Percentiles rank a stretch among this genome's conserved stretches.
These are phyloP conservation scores for Trichophyton schoenleinii DNA, from an alignment of 2,329 filamentous ascomycete genomes.

Conservation along the genomic window DNA sequence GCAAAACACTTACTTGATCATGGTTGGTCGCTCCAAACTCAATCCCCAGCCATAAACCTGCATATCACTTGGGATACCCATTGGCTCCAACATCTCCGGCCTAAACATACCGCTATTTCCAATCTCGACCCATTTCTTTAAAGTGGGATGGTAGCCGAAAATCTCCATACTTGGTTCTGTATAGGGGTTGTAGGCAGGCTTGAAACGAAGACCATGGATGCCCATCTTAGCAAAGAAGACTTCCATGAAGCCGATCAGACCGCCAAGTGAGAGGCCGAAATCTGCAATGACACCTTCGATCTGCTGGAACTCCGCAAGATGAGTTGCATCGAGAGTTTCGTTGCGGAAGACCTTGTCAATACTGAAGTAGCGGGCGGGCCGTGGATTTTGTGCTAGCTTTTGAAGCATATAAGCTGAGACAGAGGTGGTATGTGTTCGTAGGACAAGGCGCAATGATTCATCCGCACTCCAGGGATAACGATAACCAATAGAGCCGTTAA, in stretches of 20 bases:
- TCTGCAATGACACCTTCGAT: conserved; percentile 98
- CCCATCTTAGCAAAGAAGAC: conserved; percentile 97
- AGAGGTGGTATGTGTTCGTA: conserved; percentile 92
- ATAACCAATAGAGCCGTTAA: conserved; percentile 92
- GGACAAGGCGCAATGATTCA: conserved; percentile 73
- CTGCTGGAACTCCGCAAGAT: conserved; percentile 96
- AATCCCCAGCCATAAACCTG: conserved; percentile 89
- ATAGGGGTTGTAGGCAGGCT: conserved; percentile 92
- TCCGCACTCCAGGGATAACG: conserved; percentile 85
- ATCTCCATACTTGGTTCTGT: conserved; percentile 98
- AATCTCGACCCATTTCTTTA: conserved; percentile 89
- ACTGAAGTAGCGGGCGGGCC: conserved; percentile 90
- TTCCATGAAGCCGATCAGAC: conserved; percentile 86
- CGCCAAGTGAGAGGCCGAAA: conserved; percentile 82
- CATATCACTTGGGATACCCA: conserved; percentile 87
- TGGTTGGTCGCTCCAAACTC: conserved; percentile 84
- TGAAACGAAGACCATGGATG: conserved; percentile 76
- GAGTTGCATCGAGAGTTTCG: conserved; percentile 91
- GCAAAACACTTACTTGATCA: conserved; percentile 65
- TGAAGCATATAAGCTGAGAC: conserved; percentile 84
- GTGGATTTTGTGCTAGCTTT: conserved; percentile 70
- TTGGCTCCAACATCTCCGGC: conserved; percentile 89
- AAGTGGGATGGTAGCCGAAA: conserved; percentile 82
- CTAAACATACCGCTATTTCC: conserved; percentile 98
- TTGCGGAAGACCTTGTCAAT: conserved; percentile 98